Conservation (phyloP, 2,329 filamentous ascomycete species). For the Alternaria novae-zelandiae region DNA sequence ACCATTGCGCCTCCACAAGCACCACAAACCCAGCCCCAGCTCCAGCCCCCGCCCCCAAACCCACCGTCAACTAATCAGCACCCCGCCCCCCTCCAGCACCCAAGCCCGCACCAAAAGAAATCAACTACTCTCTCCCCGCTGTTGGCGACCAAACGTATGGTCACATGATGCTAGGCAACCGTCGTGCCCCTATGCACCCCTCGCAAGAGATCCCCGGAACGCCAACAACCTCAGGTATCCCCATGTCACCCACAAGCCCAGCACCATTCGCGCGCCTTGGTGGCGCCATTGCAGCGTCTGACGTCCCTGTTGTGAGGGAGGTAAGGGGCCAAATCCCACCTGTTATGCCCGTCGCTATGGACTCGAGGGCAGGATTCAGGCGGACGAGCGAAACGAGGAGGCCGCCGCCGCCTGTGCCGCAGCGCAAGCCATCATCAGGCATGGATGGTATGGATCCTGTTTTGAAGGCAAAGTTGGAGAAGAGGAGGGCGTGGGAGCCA, state of each 20-base stretch:
- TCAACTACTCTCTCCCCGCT: slow-evolving; percentile 24
- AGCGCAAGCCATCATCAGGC: not conserved
- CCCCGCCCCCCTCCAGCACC: slow-evolving; percentile 16
- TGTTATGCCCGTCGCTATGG: not conserved
- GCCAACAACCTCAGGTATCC: slow-evolving; percentile 6
- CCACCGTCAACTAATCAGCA: not conserved
- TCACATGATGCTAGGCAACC: slow-evolving; percentile 27
- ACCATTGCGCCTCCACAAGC: too few relatives aligned
- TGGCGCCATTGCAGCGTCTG: slow-evolving; percentile 1
- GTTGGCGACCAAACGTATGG: slow-evolving; percentile 27
- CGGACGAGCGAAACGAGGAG: not conserved
- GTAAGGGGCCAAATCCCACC: slow-evolving; percentile 8
- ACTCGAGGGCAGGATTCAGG: slow-evolving; percentile 3
- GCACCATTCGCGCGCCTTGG: slow-evolving; percentile 7
- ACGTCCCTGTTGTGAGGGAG: slow-evolving; percentile 14
- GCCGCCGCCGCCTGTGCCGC: slow-evolving; percentile 6
- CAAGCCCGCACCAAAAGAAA: slow-evolving; percentile 5
- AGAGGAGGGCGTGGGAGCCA: slow-evolving; percentile 12
- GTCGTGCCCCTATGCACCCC: slow-evolving; percentile 28
- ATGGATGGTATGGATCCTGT: slow-evolving; percentile 6
- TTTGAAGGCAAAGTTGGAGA: slow-evolving; percentile 13
- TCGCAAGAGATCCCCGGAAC: slow-evolving; percentile 26
- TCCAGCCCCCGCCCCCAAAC: slow-evolving; percentile 8
- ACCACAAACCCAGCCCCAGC: too few relatives aligned
- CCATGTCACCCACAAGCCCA: slow-evolving; percentile 10